These are phyloP conservation scores for Penicillium goetzii DNA, from an alignment of 495 filamentous ascomycete genomes.

Conservation along the genomic window DNA sequence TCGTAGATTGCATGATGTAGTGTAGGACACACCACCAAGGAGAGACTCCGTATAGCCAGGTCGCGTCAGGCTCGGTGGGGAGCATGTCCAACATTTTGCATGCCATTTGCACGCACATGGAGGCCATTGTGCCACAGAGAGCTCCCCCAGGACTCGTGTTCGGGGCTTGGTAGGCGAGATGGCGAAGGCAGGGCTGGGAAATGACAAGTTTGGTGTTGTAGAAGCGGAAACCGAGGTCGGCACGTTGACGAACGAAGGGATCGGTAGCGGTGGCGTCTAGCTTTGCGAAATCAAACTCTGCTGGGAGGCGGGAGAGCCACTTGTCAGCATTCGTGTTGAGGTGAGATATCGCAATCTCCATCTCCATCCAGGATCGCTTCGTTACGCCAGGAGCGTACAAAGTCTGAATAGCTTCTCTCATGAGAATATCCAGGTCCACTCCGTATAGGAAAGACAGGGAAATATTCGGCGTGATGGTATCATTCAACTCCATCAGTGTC, in stretches of 20 bases:
- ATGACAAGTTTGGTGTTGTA: conserved; percentile 60
- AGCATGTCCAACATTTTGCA: conserved; percentile 52
- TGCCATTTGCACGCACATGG: conserved; percentile 55
- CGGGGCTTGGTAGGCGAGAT: conserved; percentile 32
- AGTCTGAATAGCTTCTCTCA: conserved; percentile 28
- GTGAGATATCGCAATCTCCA: conserved; percentile 25
- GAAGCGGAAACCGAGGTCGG: conserved; percentile 54
- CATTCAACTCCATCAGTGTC: background rate
- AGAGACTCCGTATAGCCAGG: conserved; percentile 46
- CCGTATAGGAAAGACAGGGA: conserved; percentile 31
- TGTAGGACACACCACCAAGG: conserved; percentile 68
- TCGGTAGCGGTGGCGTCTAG: conserved; percentile 15
- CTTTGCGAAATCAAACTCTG: conserved; percentile 34
- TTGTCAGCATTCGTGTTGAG: conserved; percentile 29
- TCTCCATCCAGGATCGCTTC: conserved; percentile 28
- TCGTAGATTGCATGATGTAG: conserved; percentile 62
- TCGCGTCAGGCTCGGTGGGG: conserved; percentile 36
- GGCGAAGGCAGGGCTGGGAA: conserved; percentile 61
- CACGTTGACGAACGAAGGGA: conserved; percentile 38
- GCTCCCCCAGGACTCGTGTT: conserved; percentile 10
- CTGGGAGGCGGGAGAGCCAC: conserved; percentile 31
- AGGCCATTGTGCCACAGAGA: conserved; percentile 55
- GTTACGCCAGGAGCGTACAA: conserved; percentile 29
- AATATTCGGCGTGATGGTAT: conserved; percentile 23
- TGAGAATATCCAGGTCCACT: conserved; percentile 31